A percentile compares a stretch with the other conserved stretches of the same genome.
phyloP scores from a whole-genome alignment of 2,329 filamentous ascomycete species.

The Fusarium armeniacum region DNA sequence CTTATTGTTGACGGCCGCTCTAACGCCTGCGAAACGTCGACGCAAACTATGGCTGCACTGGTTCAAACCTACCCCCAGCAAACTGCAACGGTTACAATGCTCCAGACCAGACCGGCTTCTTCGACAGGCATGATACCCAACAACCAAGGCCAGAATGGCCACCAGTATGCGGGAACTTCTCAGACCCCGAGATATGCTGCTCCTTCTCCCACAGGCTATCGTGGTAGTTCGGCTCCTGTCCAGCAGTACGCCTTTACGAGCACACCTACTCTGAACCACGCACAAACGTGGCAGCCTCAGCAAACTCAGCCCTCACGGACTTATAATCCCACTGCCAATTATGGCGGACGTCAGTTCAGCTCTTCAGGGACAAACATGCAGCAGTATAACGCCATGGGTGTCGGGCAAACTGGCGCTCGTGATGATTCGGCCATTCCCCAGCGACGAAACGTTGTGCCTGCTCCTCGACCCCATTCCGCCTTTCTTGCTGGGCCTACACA shows the following conservation, averaged over 20 bases:
- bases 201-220: constrained; percentile 65
- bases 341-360: constrained; percentile 54
- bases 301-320: constrained; percentile 41
- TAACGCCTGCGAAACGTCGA: constrained; percentile 17
- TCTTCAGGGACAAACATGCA: constrained; percentile 59
- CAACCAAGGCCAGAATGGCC: constrained; percentile 63
- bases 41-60: constrained; percentile 81
- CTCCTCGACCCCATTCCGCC: constrained; percentile 60
- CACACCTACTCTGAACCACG: constrained; percentile 74
- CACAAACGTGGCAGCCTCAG: constrained; percentile 64
- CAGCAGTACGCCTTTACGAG: constrained; percentile 83
- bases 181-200: constrained; percentile 53
- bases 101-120: constrained; percentile 79
- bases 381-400: constrained; percentile 56
- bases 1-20: constrained; percentile 41
- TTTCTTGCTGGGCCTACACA: constrained; percentile 59
- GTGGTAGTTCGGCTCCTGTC: constrained; percentile 70
- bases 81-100: constrained; percentile 79
- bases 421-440: constrained; percentile 66
- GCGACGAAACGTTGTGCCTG: constrained; percentile 58
- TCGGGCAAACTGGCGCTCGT: constrained; percentile 60
- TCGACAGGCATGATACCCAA: constrained; percentile 62
- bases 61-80: constrained; percentile 86
- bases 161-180: constrained; percentile 63
- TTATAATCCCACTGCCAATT: constrained; percentile 48